Evolutionary conservation across 108 stramenopile species (phyloP).

Genomic region (Cyclotella kingstonii): DNA sequence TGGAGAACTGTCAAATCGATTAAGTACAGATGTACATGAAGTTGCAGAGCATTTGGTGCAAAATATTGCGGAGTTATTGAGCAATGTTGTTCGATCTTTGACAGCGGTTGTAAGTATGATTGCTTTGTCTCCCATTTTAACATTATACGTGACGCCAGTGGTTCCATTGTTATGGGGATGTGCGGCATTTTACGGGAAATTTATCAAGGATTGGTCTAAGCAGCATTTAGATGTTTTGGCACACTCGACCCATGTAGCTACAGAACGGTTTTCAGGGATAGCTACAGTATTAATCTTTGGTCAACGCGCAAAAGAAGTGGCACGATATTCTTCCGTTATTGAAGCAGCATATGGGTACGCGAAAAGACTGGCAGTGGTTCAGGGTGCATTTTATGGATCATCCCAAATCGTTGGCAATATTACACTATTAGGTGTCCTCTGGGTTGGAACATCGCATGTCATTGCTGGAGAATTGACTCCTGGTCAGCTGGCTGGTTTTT

Average conservation of each 20-base stretch:
- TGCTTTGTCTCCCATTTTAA: slow-evolving; percentile 26
- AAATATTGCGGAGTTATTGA: slow-evolving; percentile 35
- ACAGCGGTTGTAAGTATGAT: slow-evolving; percentile 35
- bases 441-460: slow-evolving; percentile 28
- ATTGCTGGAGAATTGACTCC: slow-evolving; percentile 33
- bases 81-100: slow-evolving; percentile 23
- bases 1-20: slow-evolving; percentile 43
- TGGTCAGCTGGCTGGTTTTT: slow-evolving; percentile 39
- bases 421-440: slow-evolving; percentile 25
- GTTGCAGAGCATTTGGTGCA: slow-evolving; percentile 47
- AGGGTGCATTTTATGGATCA: slow-evolving; percentile 44
- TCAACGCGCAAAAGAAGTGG: slow-evolving; percentile 14
- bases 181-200: slow-evolving; percentile 29
- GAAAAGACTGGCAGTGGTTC: slow-evolving; percentile 36
- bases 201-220: slow-evolving; percentile 30
- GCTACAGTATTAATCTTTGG: slow-evolving; percentile 42
- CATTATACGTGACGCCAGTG: slow-evolving; percentile 24
- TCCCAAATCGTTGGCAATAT: slow-evolving; percentile 37
- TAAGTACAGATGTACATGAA: slow-evolving; percentile 48
- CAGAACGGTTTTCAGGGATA: slow-evolving; percentile 41
- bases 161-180: slow-evolving; percentile 22
- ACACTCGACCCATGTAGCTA: slow-evolving; percentile 42
- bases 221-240: slow-evolving; percentile 45
- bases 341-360: slow-evolving; percentile 42
- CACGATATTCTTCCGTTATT: slow-evolving; percentile 34